Evolutionary conservation across 306 rosid species (phyloP), one percentile per base, ranked within the genome.

Genomic region (Luffa acutangula): DNA sequence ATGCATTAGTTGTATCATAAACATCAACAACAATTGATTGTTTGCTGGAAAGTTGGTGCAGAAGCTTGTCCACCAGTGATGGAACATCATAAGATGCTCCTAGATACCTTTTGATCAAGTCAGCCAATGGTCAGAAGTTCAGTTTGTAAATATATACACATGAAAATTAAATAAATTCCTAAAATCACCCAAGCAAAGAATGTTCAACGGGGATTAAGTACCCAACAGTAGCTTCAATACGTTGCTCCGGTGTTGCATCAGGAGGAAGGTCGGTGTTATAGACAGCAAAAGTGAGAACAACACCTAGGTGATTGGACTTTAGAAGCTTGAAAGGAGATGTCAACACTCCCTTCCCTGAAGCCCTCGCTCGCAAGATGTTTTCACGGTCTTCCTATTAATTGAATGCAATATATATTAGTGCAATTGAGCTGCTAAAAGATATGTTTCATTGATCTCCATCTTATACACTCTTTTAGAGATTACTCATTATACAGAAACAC

Each of bases 41-140:
- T 86, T 94, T 90, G 91, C 97, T 87, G 76, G 98, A 93, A 86
- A 94, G 98, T 85, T 94, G 98, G 85, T 94, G 94, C 76, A 94
- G 92, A 84, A 94, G 98, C 87, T 94, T 94, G 89, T 94, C 96
- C 79, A 94, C 98, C 53, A 94, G 84, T n/a, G 98, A 94, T 33
- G 94, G 97, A 67, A 94, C 91, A 81, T 94, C 98, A 39, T 94
- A 94, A 52, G 97, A 89, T 59, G 98, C 98, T 77, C 98, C 98
- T 39, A 94, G 87, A 87, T 94, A 94, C 88, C 98, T 93, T 80
- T 79, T 81, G 72, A 77, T 45, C 59, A 77, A 83, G 39, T 39
- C 60, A 60, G 42, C 69, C 79, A 80, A 76, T 57, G 8, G 79
- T 54, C 81, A 52, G 60, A 81, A 86, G 43, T 76, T 79, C 78